These are phyloP conservation scores for Chalciporus pseudorubinellus DNA, from an alignment of 768 basidiomycete species.

Conservation along the genomic window DNA sequence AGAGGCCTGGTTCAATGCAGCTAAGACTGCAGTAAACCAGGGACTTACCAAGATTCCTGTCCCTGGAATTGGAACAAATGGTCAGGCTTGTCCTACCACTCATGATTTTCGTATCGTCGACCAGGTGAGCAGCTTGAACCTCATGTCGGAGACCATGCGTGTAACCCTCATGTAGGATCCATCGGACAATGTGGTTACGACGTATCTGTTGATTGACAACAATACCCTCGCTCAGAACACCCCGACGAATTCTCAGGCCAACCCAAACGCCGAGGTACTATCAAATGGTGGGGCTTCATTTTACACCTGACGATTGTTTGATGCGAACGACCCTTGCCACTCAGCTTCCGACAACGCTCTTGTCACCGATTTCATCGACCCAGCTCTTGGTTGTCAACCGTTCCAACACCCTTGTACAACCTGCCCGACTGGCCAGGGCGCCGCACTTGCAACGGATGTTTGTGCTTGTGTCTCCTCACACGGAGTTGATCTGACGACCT, in stretches of 20 bases:
- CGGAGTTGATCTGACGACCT: background rate
- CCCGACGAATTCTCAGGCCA: slow-evolving; percentile 23
- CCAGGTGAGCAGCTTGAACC: slow-evolving; percentile 8
- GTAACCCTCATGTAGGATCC: slow-evolving; percentile 19
- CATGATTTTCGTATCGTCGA: slow-evolving; percentile 29
- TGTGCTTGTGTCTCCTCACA: background rate
- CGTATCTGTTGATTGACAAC: slow-evolving; percentile 22
- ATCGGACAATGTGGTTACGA: slow-evolving; percentile 29
- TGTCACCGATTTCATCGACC: slow-evolving; percentile 25
- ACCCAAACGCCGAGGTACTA: slow-evolving; percentile 21
- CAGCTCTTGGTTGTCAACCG: slow-evolving; percentile 23
- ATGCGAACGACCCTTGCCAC: background rate
- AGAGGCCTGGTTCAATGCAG: slow-evolving; percentile 23
- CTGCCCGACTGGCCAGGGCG: slow-evolving; percentile 15
- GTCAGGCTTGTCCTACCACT: slow-evolving; percentile 26
- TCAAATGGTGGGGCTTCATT: slow-evolving; percentile 19
- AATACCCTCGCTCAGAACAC: slow-evolving; percentile 29
- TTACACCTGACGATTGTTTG: background rate
- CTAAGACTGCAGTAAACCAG: slow-evolving; percentile 16
- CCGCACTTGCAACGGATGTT: slow-evolving; percentile 27
- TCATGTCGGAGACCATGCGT: background rate
- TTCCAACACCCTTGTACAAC: slow-evolving; percentile 28
- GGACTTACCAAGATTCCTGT: slow-evolving; percentile 20
- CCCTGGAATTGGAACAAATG: slow-evolving; percentile 19
- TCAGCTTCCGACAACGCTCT: slow-evolving; percentile 28